Conservation (phyloP, 2,329 filamentous ascomycete species). For the Boeremia exigua region DNA sequence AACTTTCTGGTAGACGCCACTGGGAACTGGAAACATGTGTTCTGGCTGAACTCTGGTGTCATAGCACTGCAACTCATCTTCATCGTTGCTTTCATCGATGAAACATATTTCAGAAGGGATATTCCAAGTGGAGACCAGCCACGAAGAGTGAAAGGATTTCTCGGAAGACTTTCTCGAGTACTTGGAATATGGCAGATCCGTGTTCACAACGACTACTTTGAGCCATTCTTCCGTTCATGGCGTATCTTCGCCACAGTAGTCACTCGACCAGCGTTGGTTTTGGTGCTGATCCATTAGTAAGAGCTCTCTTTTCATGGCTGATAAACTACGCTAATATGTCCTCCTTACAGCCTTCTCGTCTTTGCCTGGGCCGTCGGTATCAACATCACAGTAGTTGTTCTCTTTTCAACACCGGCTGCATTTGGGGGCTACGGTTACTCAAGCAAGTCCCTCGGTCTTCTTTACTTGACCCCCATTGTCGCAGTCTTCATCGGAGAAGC, state of each 20-base stretch:
- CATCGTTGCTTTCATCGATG: conserved; percentile 1
- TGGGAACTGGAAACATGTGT: conserved; percentile 14
- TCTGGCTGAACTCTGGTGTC: conserved; percentile 14
- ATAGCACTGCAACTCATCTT: background rate
- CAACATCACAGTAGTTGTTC: conserved; percentile 12
- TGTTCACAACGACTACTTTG: conserved; percentile 7
- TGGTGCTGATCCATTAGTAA: background rate
- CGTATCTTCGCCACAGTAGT: background rate
- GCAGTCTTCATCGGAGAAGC: conserved; percentile 37
- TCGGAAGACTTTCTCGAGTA: background rate
- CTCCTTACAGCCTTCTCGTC: conserved; percentile 1
- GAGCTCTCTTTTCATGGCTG: background rate
- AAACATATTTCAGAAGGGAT: background rate
- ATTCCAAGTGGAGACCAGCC: background rate
- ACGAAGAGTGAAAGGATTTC: background rate
- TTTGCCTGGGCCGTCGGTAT: conserved; percentile 18
- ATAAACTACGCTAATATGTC: background rate
- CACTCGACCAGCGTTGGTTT: background rate
- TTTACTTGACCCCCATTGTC: conserved; percentile 40
- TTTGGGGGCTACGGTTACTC: conserved; percentile 11
- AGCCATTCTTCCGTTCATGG: background rate
- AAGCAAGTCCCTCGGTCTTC: conserved; percentile 12
- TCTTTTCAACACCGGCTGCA: conserved; percentile 2
- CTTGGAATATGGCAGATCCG: conserved; percentile 9
- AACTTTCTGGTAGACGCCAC: conserved; percentile 19